Evolutionary conservation across 257 asterid species (phyloP), one percentile per base, ranked within the genome.

Genomic region (Ilex aquifolium): DNA sequence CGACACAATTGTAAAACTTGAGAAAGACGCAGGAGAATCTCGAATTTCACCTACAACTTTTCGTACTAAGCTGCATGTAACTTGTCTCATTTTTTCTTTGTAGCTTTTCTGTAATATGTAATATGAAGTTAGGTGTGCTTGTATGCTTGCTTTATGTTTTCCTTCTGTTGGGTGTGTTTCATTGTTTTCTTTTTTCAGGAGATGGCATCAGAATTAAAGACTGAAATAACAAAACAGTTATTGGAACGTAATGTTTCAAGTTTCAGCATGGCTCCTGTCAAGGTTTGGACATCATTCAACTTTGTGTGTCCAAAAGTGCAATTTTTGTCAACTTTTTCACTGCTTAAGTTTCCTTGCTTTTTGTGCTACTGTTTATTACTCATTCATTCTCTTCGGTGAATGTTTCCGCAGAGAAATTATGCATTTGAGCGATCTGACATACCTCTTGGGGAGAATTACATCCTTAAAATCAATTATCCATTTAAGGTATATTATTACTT

Each of bases 381-480:
- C 44, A 60, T 32, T 61, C 62, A 64, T 50, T 48, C 27, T 60
- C 62, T 52, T 56, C 32, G 63, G 60, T 69, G 62, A 31, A 58
- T 67, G 52, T 55, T 49, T 61, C 44, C 70, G 49, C 75, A 93
- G 99, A 81, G 99, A 72, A 85, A 79, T 73, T 93, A 85, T 81
- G 99, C 99, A 59, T 93, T 93, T 76, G 99, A 93, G 77, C 78
- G 95, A 62, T 70, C 84, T 74, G 97, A 90, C 70, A 54, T 93
- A 65, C 92, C 99, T 56, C 87, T 66, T 10, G 97, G 97, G 50
- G 95, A 93, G 78, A 85, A 82, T 77, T 87, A 83, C 68, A 86
- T 72, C 68, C 86, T 93, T 69, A 93, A 93, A 82, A 81, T 93
- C 72, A 90, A 69, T 59, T 93, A 93, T 65, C 95, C 95, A 13